Percentiles rank a stretch among this genome's conserved stretches.
phyloP scores from a whole-genome alignment of 2,329 filamentous ascomycete genomes.

The Pseudogymnoascus sp. region DNA sequence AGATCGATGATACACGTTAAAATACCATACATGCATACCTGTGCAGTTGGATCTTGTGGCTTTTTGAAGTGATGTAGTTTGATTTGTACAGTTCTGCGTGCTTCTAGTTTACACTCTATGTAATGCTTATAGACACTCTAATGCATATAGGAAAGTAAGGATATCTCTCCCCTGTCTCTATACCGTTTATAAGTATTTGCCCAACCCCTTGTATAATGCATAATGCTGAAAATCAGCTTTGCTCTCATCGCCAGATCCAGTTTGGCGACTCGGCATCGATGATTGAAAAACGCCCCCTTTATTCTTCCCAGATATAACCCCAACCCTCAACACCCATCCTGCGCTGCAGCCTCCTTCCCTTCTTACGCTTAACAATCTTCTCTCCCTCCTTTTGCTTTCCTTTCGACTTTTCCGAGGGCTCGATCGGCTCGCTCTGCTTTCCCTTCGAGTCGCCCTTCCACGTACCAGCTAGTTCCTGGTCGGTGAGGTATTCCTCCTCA shows the following conservation, averaged over 20 bases:
- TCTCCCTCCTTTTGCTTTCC: background rate
- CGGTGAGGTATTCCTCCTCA: background rate
- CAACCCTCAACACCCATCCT: background rate
- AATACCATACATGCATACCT: background rate
- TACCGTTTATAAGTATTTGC: background rate
- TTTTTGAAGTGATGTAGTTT: background rate
- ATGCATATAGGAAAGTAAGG: background rate
- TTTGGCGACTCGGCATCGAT: background rate
- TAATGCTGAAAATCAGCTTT: background rate
- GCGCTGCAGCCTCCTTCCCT: slow-evolving; percentile 1
- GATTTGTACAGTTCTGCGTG: background rate
- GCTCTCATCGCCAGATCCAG: background rate
- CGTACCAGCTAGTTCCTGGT: slow-evolving; percentile 3
- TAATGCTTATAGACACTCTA: background rate
- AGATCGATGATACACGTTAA: background rate
- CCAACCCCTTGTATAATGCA: slow-evolving; percentile 1
- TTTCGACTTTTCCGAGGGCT: background rate
- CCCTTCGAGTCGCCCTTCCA: background rate
- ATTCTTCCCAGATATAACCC: slow-evolving; percentile 6
- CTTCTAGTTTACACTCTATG: slow-evolving; percentile 6
- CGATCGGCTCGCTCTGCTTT: background rate
- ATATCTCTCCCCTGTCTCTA: background rate
- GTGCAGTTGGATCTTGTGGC: background rate
- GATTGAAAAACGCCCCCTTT: background rate
- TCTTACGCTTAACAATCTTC: background rate